Conservation (phyloP, 345 rosid species). For the Isatis tinctoria region DNA sequence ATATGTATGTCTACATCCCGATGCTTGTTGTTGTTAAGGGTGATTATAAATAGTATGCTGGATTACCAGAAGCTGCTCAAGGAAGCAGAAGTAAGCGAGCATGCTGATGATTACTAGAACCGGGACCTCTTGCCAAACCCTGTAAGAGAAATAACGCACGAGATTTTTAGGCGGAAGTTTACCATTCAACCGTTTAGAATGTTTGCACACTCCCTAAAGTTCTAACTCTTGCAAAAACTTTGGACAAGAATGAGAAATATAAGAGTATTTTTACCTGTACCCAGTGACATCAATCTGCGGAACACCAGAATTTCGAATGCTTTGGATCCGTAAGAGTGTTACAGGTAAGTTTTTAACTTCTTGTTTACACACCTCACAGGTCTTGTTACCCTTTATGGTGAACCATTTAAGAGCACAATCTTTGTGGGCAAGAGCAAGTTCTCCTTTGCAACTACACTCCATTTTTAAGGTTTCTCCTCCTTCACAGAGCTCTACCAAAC, state of each 20-base stretch:
- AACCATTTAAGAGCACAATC: conserved; percentile 98
- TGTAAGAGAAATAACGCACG: conserved; percentile 24
- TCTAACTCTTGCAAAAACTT: not conserved
- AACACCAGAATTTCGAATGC: conserved; percentile 37
- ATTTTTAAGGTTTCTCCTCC: conserved; percentile 94
- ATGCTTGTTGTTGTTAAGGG: not conserved
- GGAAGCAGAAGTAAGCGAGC: conserved; percentile 91
- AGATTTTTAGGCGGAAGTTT: not conserved
- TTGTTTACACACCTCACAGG: conserved; percentile 85
- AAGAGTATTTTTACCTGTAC: conserved; percentile 12
- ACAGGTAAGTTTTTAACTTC: conserved; percentile 88
- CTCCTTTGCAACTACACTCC: conserved; percentile 99
- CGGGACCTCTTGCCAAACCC: conserved; percentile 94
- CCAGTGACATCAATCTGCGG: conserved; percentile 29
- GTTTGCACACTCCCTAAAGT: not conserved
- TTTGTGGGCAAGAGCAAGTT: conserved; percentile 89
- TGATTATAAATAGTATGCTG: not conserved
- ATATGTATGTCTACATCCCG: not conserved
- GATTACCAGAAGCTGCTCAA: conserved; percentile 86
- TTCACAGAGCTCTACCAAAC: conserved; percentile 83
- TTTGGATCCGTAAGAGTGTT: conserved; percentile 72
- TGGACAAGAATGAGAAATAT: not conserved
- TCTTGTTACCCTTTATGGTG: conserved; percentile 87
- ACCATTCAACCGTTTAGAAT: not conserved
- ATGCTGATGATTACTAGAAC: conserved; percentile 79